Conservation (phyloP, 441 rosid genomes). For the Melastoma candidum region DNA sequence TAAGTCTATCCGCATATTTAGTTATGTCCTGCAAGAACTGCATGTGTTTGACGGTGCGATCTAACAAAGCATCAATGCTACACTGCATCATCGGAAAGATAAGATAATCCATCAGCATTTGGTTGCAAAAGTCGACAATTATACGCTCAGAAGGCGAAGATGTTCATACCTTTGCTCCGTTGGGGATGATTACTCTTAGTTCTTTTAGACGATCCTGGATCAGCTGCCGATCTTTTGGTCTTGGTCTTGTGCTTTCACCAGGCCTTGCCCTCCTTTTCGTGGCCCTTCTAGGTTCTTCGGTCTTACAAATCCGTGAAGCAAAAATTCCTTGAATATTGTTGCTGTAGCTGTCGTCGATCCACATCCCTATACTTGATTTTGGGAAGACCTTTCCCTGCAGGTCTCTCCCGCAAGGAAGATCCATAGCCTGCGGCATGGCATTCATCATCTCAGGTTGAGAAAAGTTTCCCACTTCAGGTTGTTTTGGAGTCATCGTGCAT, state of each 20-base stretch:
- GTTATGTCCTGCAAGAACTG: slow-evolving; percentile 77
- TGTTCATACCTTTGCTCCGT: slow-evolving; percentile 58
- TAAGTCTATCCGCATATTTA: slow-evolving; percentile 68
- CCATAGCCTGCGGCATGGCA: slow-evolving; percentile 15
- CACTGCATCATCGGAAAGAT: slow-evolving; percentile 38
- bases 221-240: slow-evolving; percentile 97
- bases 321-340: slow-evolving; percentile 34
- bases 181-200: slow-evolving; percentile 76
- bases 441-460: slow-evolving; percentile 26
- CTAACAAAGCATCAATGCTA: slow-evolving; percentile 78
- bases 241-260: slow-evolving; percentile 72
- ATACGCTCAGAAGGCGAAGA: not conserved
- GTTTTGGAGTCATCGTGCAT: slow-evolving; percentile 13
- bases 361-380: slow-evolving; percentile 43
- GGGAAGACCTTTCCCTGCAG: slow-evolving; percentile 17
- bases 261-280: slow-evolving; percentile 64
- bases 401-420: slow-evolving; percentile 16
- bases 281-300: slow-evolving; percentile 42
- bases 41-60: slow-evolving; percentile 75
- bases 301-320: slow-evolving; percentile 29
- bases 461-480: slow-evolving; percentile 19
- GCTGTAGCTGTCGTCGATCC: slow-evolving; percentile 77
- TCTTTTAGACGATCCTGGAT: slow-evolving; percentile 89
- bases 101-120: slow-evolving; percentile 10
- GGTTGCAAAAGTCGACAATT: not conserved